These are phyloP conservation scores for Ceratobasidium papillatum DNA, from an alignment of 1,284 basidiomycete genomes.

Conservation along the genomic window DNA sequence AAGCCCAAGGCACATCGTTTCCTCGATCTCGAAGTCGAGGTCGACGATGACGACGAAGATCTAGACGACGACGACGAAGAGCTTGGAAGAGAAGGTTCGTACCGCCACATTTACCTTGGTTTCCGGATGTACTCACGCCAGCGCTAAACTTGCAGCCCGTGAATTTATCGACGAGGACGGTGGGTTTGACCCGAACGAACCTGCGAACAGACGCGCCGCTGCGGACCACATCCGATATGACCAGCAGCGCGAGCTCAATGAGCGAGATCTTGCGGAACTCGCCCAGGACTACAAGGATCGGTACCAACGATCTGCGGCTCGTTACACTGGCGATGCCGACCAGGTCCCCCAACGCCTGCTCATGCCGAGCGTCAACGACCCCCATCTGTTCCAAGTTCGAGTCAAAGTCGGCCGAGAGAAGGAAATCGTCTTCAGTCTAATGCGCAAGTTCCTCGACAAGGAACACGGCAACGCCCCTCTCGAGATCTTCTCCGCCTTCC, in stretches of 20 bases:
- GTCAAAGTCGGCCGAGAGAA: slow-evolving; percentile 95
- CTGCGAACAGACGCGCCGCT: slow-evolving; percentile 62
- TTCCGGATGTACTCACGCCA: slow-evolving; percentile 24
- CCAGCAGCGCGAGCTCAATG: slow-evolving; percentile 78
- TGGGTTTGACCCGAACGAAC: slow-evolving; percentile 68
- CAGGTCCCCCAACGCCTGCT: slow-evolving; percentile 94
- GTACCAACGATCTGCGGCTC: slow-evolving; percentile 72
- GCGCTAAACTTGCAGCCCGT: slow-evolving; percentile 48
- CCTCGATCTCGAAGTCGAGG: slow-evolving; percentile 95
- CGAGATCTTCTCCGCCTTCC: slow-evolving; percentile 90
- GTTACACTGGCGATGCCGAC: slow-evolving; percentile 90
- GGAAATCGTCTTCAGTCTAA: slow-evolving; percentile 92
- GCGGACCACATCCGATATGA: slow-evolving; percentile 83
- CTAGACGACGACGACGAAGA: slow-evolving; percentile 88
- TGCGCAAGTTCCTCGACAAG: slow-evolving; percentile 87
- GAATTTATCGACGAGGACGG: slow-evolving; percentile 84
- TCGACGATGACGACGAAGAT: slow-evolving; percentile 91
- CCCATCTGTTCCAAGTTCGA: slow-evolving; percentile 94
- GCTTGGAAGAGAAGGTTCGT: slow-evolving; percentile 70
- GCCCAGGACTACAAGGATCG: slow-evolving; percentile 86
- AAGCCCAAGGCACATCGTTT: slow-evolving; percentile 74
- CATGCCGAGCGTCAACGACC: slow-evolving; percentile 97
- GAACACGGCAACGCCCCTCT: slow-evolving; percentile 81
- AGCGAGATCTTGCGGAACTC: slow-evolving; percentile 86
- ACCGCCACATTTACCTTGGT: background rate